These are phyloP conservation scores for Aspergillus haitiensis DNA, from an alignment of 495 filamentous ascomycete genomes.

Conservation along the genomic window DNA sequence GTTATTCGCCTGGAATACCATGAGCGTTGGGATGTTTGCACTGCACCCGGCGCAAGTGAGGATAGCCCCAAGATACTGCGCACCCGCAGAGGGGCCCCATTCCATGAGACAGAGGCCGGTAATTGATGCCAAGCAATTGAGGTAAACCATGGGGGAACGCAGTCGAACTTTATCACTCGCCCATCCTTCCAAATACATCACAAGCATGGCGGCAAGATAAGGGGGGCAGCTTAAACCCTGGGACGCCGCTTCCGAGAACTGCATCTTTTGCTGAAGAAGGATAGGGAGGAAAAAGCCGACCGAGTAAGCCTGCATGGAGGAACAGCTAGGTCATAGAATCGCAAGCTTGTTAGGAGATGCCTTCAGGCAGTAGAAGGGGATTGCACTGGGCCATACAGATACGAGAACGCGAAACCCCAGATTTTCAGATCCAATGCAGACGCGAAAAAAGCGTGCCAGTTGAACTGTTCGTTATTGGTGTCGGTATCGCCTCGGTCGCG, in stretches of 20 bases:
- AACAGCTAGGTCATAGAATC: not conserved
- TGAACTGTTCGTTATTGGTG: not conserved
- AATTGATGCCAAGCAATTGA: not conserved
- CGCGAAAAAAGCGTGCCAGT: not conserved
- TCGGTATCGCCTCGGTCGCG: not conserved
- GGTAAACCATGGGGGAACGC: not conserved
- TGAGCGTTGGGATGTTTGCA: not conserved
- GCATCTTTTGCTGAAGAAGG: not conserved
- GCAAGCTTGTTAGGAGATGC: too few species aligned
- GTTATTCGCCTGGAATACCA: constrained; percentile 1
- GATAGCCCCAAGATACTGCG: not conserved
- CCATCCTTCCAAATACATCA: not conserved
- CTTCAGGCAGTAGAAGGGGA: too few species aligned
- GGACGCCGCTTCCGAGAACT: not conserved
- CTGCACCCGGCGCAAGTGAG: not conserved
- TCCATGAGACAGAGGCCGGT: not conserved
- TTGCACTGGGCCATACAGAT: not conserved
- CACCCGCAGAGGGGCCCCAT: not conserved
- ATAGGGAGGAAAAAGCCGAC: not conserved
- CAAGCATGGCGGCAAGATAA: not conserved
- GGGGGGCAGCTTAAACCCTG: not conserved
- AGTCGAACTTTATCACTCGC: not conserved
- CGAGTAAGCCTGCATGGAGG: not conserved
- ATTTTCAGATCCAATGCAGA: not conserved
- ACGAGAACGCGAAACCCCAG: not conserved